phyloP scores from a whole-genome alignment of 1,284 basidiomycete species.

The Fistulinella cinereoalba region DNA sequence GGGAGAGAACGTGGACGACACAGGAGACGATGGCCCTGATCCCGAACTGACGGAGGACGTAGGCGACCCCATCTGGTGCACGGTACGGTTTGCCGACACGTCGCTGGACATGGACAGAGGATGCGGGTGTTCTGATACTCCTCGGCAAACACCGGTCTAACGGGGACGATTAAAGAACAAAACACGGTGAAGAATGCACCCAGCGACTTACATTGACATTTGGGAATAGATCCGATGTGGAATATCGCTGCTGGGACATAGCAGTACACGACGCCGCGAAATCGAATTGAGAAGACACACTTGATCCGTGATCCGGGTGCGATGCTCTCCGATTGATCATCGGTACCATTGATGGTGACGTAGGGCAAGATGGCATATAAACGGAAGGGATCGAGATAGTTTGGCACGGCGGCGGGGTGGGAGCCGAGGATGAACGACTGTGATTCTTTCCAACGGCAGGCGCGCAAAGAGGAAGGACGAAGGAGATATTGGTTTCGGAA shows the following conservation, averaged over 20 bases:
- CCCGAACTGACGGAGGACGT: slow-evolving; percentile 30
- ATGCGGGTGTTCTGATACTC: slow-evolving; percentile 30
- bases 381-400: slow-evolving; percentile 62
- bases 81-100: slow-evolving; percentile 18
- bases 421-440: slow-evolving; percentile 51
- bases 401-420: slow-evolving; percentile 57
- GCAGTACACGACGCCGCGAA: slow-evolving; percentile 40
- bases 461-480: slow-evolving; percentile 49
- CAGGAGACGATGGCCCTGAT: slow-evolving; percentile 34
- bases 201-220: slow-evolving; percentile 23
- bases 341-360: slow-evolving; percentile 56
- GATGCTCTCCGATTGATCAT: slow-evolving; percentile 57
- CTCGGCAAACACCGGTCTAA: slow-evolving; percentile 23
- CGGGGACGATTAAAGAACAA: slow-evolving; percentile 4
- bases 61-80: slow-evolving; percentile 29
- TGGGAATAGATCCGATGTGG: slow-evolving; percentile 20
- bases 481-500: slow-evolving; percentile 48
- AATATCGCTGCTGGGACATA: slow-evolving; percentile 33
- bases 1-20: slow-evolving; percentile 28
- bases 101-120: slow-evolving; percentile 30
- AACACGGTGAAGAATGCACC: background rate
- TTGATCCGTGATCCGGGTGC: slow-evolving; percentile 43
- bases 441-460: slow-evolving; percentile 36
- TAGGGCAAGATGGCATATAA: slow-evolving; percentile 63
- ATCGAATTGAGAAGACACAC: slow-evolving; percentile 44